Evolutionary conservation across 2,329 filamentous ascomycete species (phyloP), one percentile per base, ranked within the genome.

Genomic region (Plenodomus tracheiphilus): DNA sequence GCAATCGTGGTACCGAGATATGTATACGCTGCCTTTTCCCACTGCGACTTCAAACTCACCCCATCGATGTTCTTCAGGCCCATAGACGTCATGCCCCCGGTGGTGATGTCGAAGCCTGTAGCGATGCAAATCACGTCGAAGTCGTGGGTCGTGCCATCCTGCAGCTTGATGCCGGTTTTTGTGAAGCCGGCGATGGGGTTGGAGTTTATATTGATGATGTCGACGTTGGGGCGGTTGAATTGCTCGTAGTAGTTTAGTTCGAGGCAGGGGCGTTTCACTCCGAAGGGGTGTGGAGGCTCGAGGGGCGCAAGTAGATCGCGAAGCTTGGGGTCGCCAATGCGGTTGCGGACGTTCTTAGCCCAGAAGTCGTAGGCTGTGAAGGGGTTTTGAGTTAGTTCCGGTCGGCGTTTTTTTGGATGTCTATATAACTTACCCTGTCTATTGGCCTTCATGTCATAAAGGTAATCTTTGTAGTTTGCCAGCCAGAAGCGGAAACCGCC

Each of bases 51-150:
- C 17, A 68, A 36, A 3, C 28, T 50, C 35, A 51, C 44, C 9
- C 71, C 71, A 17, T 71, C 62, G 41, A 76, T 65, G 22, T 72
- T 64, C 2, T 56, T 53, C 19, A 75, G 61, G 6, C 65, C 22
- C 22, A 25, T 25, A 6, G 22, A 25, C 22, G 22, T 25, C 22
- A 25, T 25, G 22, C 22, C 64, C 10, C 75, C 74, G 1, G 62
- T 67, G 10, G 74, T 56, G 1, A 70, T 67, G 45, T 78, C 75
- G 45, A 75, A 79, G 0, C 76, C 76, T 0, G 69, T 77, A 16
- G 65, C 74, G 44, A 71, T 55, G 47, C 85, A 71, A 38, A 85
- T 77, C 18, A 76, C 74, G 59, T 85, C 83, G 7, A 83, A 74
- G 21, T 78, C 70, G 47, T 25, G 22, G 22, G 80, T 62, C 21